phyloP scores from a whole-genome alignment of 108 stramenopile genomes.

The Skeletonema tropicum region DNA sequence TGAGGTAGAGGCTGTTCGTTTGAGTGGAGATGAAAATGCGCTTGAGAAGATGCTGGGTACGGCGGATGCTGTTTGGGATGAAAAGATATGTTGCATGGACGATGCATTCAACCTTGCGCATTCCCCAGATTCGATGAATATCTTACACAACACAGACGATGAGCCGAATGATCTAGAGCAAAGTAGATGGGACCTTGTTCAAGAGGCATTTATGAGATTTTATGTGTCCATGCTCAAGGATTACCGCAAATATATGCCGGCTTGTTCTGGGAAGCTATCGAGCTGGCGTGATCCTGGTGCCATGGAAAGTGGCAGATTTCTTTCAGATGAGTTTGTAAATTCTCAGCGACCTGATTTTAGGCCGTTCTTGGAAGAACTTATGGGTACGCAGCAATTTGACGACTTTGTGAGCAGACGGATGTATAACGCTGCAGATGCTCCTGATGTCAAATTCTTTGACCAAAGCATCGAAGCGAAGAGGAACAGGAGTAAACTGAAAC shows the following conservation, averaged over 20 bases:
- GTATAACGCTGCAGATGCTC: constrained; percentile 77
- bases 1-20: constrained; percentile 43
- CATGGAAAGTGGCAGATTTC: constrained; percentile 35
- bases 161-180: constrained; percentile 44
- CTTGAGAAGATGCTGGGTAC: constrained; percentile 33
- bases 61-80: constrained; percentile 68
- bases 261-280: constrained; percentile 26
- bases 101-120: constrained; percentile 82
- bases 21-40: constrained; percentile 34
- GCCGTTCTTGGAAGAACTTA: constrained; percentile 71
- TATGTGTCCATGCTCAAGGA: constrained; percentile 85
- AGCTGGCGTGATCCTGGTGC: constrained; percentile 40
- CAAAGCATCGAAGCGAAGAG: constrained; percentile 87
- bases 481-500: constrained; percentile 71
- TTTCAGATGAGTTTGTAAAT: constrained; percentile 61
- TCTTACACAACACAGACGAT: constrained; percentile 41
- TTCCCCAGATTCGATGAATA: constrained; percentile 65
- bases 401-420: constrained; percentile 86
- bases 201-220: constrained; percentile 90
- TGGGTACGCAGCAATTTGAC: constrained; percentile 87
- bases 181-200: constrained; percentile 85
- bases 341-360: constrained; percentile 70
- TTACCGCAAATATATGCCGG: constrained; percentile 75
- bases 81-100: constrained; percentile 70
- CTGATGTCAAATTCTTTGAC: constrained; percentile 88